phyloP scores from a whole-genome alignment of 2,329 filamentous ascomycete genomes.

The Lachnellula suecica region DNA sequence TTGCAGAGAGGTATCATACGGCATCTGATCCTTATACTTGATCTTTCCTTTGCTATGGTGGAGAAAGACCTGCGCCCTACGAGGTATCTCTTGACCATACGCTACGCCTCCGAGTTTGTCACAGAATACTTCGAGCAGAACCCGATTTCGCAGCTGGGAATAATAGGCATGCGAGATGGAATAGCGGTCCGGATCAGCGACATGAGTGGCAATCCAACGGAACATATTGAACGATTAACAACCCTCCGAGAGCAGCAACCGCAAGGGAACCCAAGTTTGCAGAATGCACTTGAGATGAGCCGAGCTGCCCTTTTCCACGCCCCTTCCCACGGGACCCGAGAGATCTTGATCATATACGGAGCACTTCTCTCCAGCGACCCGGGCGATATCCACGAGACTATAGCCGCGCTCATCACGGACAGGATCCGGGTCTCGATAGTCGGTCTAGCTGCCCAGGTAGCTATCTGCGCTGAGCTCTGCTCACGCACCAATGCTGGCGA shows the following conservation, averaged over 20 bases:
- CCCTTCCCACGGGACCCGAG: conserved; percentile 87
- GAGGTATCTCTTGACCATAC: conserved; percentile 77
- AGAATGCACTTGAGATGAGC: conserved; percentile 96
- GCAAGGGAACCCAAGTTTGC: conserved; percentile 75
- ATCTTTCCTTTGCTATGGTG: conserved; percentile 89
- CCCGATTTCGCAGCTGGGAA: conserved; percentile 90
- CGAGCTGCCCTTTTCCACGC: conserved; percentile 89
- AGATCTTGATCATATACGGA: conserved; percentile 89
- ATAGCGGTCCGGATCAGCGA: conserved; percentile 83
- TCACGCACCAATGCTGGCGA: conserved; percentile 83
- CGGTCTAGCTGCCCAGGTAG: conserved; percentile 86
- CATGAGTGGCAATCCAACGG: conserved; percentile 86
- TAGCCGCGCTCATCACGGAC: conserved; percentile 74
- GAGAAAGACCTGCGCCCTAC: conserved; percentile 94
- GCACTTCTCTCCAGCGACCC: conserved; percentile 89
- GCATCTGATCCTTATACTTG: conserved; percentile 87
- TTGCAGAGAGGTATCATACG: conserved; percentile 96
- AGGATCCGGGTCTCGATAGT: conserved; percentile 86
- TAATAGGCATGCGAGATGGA: conserved; percentile 91
- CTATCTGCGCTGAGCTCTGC: conserved; percentile 88
- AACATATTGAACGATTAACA: conserved; percentile 78
- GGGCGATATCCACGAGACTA: conserved; percentile 91
- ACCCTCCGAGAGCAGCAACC: conserved; percentile 65
- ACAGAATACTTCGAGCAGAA: conserved; percentile 98
- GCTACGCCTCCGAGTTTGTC: conserved; percentile 84